Base-by-base conservation (phyloP, 2,329 filamentous ascomycete species). In the Fusarium lyarnte region DNA sequence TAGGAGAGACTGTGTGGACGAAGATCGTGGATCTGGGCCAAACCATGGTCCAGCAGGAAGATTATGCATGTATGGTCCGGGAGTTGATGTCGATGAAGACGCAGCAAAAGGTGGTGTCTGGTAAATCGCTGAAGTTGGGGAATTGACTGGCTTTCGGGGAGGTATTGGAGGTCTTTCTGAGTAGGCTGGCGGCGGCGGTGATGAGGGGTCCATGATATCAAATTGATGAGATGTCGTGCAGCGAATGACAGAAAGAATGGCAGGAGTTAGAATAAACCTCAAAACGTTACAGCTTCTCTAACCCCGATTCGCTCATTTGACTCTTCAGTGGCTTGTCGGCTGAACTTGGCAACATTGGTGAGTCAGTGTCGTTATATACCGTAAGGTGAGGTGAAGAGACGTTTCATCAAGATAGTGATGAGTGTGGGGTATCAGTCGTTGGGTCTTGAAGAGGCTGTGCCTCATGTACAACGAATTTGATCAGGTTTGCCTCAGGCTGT, bases 1-100 rank as follows among this genome's bases (percentile, higher is more conserved):
- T 46, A 78, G 74, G 38, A 85, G 78, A 6, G 84, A 86, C 74
- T 85, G 84, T 3, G 84, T 82, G 31, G 87, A 88, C 8, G 86
- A 87, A 39, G 83, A 80, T 42, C 87, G 83, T 33, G 86, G 85
- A 55, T 88, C 87, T 21, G 74, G 65, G 25, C 73, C 65, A 45
- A 80, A 64, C 70, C 73, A 74, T 41, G 66, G 53, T 16, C 70
- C 70, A 38, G 63, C 23, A 19, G 63, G 53, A 25, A 39, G 42
- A 21, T n/a, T 27, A 31, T 46, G 47, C 39, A 38, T 38, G 19
- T 59, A 67, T 13, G 55, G 31, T 17, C 61, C 66, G n/a, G 62
- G 39, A 21, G 58, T 51, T 53, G 69, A 43, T 31, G 42, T 31
- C 23, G 62, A 36, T 14, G 55, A n/a, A 61, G 54, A 39, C 43